A percentile compares a stretch with the other conserved stretches of the same genome.
These are phyloP conservation scores for Physcia stellaris DNA, from an alignment of 495 filamentous ascomycete species.

Conservation along the genomic window DNA sequence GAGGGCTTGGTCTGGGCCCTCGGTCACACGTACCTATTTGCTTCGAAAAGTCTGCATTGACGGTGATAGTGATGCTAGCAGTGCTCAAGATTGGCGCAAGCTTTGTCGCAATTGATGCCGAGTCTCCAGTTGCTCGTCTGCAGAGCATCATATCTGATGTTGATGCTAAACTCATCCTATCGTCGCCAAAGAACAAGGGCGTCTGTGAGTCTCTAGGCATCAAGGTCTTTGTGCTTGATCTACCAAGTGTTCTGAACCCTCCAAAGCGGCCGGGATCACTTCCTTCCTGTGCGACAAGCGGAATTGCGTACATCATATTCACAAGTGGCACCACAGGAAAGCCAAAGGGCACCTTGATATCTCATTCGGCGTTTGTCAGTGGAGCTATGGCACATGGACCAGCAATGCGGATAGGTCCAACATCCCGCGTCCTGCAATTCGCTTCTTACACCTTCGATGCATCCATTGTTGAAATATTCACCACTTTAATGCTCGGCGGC, in stretches of 20 bases:
- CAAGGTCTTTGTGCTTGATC: not conserved
- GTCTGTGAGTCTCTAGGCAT: not conserved
- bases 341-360: constrained; percentile 18
- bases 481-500: constrained; percentile 30
- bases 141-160: not conserved
- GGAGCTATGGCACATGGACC: not conserved
- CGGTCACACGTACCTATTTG: constrained; percentile 37
- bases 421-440: constrained; percentile 30
- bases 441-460: constrained; percentile 36
- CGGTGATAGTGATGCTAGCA: constrained; percentile 35
- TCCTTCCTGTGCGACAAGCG: not conserved
- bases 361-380: constrained; percentile 4
- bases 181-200: not conserved
- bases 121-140: not conserved
- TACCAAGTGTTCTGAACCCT: not conserved
- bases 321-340: constrained; percentile 14
- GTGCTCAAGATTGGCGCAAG: constrained; percentile 43
- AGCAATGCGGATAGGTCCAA: not conserved
- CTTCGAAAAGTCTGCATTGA: constrained; percentile 45
- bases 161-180: not conserved
- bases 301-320: constrained; percentile 9
- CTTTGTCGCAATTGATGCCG: constrained; percentile 5
- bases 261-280: not conserved
- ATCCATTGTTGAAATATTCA: constrained; percentile 31
- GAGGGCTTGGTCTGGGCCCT: constrained; percentile 27